A percentile compares a stretch with the other conserved stretches of the same genome.
phyloP scores from a whole-genome alignment of 169 alveolate genomes.

The Plasmodium gonderi region DNA sequence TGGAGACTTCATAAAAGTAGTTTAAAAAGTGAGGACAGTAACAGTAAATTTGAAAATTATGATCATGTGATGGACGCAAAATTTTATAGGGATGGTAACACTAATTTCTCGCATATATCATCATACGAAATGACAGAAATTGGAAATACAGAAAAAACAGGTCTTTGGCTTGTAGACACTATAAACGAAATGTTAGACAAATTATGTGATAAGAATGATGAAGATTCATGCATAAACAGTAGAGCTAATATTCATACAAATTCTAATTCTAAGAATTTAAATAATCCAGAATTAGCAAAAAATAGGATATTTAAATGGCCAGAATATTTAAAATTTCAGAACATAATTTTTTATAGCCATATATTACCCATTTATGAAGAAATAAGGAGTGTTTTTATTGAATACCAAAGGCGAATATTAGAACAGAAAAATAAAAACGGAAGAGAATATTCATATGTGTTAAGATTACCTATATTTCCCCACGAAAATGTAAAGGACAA shows the following conservation, averaged over 20 bases:
- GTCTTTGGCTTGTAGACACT: conserved; percentile 24
- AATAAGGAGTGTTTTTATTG: conserved; percentile 10
- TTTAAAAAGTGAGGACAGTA: neutral
- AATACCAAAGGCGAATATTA: conserved; percentile 8
- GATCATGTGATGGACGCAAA: neutral
- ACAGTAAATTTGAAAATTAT: neutral
- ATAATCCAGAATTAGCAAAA: neutral
- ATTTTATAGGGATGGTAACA: neutral
- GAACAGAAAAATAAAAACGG: neutral
- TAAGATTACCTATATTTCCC: conserved; percentile 34
- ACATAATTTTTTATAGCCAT: conserved; percentile 22
- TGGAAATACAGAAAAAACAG: conserved; percentile 36
- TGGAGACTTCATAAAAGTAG: neutral
- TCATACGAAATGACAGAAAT: neutral
- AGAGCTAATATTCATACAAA: neutral
- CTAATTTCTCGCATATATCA: neutral
- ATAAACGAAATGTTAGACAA: conserved; percentile 30
- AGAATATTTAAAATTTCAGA: conserved; percentile 23
- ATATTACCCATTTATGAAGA: conserved; percentile 49
- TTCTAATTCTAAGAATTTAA: neutral
- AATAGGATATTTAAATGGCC: conserved; percentile 17
- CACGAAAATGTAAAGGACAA: conserved; percentile 23
- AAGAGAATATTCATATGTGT: neutral
- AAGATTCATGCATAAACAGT: conserved; percentile 2
- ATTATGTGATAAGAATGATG: conserved; percentile 12